phyloP scores from a whole-genome alignment of 1,284 basidiomycete genomes.

The Meripilus lineatus region DNA sequence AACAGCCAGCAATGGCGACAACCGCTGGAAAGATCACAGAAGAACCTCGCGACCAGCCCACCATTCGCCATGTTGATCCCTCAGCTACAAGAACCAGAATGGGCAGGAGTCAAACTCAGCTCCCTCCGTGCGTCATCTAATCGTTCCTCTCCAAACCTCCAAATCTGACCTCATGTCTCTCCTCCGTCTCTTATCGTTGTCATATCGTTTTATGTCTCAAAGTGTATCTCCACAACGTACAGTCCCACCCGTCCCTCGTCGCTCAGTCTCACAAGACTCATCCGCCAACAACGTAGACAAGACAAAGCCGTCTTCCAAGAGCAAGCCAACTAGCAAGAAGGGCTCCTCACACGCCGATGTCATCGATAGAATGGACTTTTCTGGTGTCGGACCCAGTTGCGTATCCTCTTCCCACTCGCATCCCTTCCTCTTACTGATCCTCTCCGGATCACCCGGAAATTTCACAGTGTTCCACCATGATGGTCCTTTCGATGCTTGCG shows the following conservation, averaged over 20 bases:
- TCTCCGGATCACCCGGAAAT: slow-evolving; percentile 8
- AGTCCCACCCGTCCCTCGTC: slow-evolving; percentile 39
- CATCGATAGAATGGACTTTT: slow-evolving; percentile 61
- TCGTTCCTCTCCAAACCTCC: slow-evolving; percentile 17
- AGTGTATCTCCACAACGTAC: slow-evolving; percentile 22
- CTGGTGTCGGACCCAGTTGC: slow-evolving; percentile 72
- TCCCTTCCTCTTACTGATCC: slow-evolving; percentile 10
- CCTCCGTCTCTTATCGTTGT: too few relatives aligned
- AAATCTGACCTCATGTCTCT: slow-evolving; percentile 17
- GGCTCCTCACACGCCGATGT: slow-evolving; percentile 65
- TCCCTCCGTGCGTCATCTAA: slow-evolving; percentile 29
- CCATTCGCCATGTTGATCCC: slow-evolving; percentile 32
- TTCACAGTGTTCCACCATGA: slow-evolving; percentile 80
- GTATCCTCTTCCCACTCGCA: slow-evolving; percentile 17
- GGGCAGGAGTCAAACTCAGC: slow-evolving; percentile 43
- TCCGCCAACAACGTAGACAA: slow-evolving; percentile 46
- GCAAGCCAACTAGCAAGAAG: slow-evolving; percentile 53
- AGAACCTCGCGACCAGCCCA: slow-evolving; percentile 65
- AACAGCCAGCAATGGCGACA: slow-evolving; percentile 90
- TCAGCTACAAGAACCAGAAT: slow-evolving; percentile 33
- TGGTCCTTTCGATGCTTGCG: slow-evolving; percentile 84
- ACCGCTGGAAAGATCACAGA: slow-evolving; percentile 89
- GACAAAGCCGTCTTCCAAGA: slow-evolving; percentile 39
- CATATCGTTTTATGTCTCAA: background rate
- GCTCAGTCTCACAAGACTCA: slow-evolving; percentile 71